Evolutionary conservation across 2,329 filamentous ascomycete species (phyloP).

Genomic region (Knufia petricola): DNA sequence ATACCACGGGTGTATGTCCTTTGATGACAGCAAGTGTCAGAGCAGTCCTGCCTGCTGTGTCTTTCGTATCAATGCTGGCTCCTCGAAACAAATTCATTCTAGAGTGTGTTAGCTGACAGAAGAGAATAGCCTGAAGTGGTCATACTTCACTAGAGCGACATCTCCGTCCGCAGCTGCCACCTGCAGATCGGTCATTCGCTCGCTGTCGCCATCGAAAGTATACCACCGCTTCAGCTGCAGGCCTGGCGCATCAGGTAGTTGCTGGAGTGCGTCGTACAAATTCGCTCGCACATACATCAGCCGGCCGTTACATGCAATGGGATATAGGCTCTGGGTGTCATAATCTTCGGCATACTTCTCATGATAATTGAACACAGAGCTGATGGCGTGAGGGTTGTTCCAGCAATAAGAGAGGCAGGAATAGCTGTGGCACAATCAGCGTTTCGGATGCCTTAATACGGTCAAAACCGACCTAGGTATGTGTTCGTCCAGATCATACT

Average conservation of each 20-base stretch:
- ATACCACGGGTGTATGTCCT: neutral
- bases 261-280: constrained; percentile 1
- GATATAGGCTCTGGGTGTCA: neutral
- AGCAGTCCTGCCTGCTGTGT: neutral
- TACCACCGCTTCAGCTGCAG: neutral
- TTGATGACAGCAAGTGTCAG: neutral
- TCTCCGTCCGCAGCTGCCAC: neutral
- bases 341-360: constrained; percentile 1
- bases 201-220: neutral
- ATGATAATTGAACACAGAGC: neutral
- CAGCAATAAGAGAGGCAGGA: neutral
- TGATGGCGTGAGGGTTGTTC: constrained; percentile 1
- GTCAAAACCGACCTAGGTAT: neutral
- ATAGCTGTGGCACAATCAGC: neutral
- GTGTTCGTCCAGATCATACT: constrained; percentile 1
- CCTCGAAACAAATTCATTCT: constrained; percentile 1
- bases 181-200: neutral
- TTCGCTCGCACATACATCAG: neutral
- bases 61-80: neutral
- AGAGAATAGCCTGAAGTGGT: neutral
- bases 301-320: neutral
- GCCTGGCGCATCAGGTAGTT: constrained; percentile 1
- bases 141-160: neutral
- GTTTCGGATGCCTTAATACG: neutral
- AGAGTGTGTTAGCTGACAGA: neutral